Conservation (phyloP, 2,329 filamentous ascomycete genomes). For the Trichoderma sp. region DNA sequence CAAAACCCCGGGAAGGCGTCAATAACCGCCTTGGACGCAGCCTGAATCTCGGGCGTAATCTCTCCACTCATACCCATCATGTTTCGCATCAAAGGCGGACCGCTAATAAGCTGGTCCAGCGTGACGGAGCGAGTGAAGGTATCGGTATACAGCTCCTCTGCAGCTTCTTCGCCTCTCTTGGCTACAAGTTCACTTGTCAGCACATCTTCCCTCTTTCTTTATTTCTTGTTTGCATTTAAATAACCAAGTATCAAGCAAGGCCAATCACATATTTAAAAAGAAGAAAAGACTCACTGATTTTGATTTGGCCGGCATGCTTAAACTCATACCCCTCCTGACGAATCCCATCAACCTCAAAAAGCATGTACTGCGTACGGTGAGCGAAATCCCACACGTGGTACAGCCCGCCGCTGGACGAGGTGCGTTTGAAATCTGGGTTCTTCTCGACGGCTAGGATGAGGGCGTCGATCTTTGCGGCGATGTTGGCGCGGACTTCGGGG, state of each 20-base stretch:
- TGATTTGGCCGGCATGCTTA: conserved; percentile 34
- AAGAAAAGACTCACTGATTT: not conserved
- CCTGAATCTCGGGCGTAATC: conserved; percentile 29
- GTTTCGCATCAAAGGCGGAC: conserved; percentile 28
- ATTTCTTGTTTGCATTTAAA: too few species aligned
- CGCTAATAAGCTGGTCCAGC: conserved; percentile 33
- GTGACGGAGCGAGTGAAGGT: conserved; percentile 32
- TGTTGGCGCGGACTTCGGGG: conserved; percentile 26
- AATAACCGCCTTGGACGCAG: conserved; percentile 28
- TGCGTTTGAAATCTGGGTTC: conserved; percentile 29
- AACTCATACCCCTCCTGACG: conserved; percentile 31
- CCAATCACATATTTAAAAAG: too few species aligned
- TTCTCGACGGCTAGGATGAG: conserved; percentile 32
- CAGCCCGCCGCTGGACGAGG: conserved; percentile 31
- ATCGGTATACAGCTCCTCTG: conserved; percentile 30
- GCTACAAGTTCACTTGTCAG: not conserved
- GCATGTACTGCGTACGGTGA: conserved; percentile 40
- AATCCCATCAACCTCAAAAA: conserved; percentile 41
- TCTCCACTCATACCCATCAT: conserved; percentile 35
- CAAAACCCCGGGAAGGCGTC: conserved; percentile 22
- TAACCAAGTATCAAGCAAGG: too few species aligned
- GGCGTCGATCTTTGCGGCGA: conserved; percentile 28
- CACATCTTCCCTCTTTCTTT: too few species aligned
- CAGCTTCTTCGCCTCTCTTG: conserved; percentile 23
- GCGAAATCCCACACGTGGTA: conserved; percentile 43